Conservation (phyloP, 148 eudicot species). For the Talinum fruticosum region DNA sequence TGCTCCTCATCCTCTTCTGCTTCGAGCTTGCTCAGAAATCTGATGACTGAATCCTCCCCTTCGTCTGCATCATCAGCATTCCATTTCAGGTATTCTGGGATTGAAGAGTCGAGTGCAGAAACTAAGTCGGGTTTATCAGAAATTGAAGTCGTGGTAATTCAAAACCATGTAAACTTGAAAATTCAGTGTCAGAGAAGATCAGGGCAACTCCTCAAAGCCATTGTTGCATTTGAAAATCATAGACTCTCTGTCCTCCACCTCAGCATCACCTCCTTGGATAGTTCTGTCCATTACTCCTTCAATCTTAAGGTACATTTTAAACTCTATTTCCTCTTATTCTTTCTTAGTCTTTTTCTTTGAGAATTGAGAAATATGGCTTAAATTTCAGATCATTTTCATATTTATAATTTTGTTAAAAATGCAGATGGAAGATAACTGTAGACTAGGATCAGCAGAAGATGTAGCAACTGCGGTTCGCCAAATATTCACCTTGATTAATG, state of each 20-base stretch:
- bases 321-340: neutral
- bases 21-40: conserved; percentile 14
- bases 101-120: conserved; percentile 37
- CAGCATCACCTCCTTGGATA: conserved; percentile 42
- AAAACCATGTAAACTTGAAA: conserved; percentile 50
- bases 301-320: conserved; percentile 44
- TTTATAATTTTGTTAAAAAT: neutral
- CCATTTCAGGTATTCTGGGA: conserved; percentile 12
- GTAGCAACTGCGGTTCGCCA: conserved; percentile 44
- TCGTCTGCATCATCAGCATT: conserved; percentile 9
- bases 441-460: conserved; percentile 46
- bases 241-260: conserved; percentile 50
- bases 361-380: too few relatives aligned
- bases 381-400: too few relatives aligned
- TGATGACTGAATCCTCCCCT: conserved; percentile 23
- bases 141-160: conserved; percentile 42
- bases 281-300: conserved; percentile 45
- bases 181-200: conserved; percentile 37
- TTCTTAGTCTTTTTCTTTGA: neutral
- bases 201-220: conserved; percentile 40
- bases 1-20: conserved; percentile 29
- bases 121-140: conserved; percentile 30
- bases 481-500: conserved; percentile 36
- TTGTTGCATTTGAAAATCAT: conserved; percentile 46
- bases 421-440: conserved; percentile 55